Conservation (phyloP, 192 early-diverging fungal species). For the Backusella sp. region DNA sequence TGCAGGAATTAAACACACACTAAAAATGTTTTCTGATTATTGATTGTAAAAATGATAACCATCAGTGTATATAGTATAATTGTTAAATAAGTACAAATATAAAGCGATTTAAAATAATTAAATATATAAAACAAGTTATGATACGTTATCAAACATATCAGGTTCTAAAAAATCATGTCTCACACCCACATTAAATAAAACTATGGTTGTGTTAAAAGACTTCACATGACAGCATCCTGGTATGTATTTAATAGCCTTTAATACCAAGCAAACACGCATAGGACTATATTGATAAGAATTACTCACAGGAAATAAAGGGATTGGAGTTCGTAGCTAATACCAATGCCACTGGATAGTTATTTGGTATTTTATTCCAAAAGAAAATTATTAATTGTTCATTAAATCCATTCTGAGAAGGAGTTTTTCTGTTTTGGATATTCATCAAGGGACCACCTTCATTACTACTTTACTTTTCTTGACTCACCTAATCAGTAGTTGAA, state of each 20-base stretch:
- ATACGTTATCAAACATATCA: background rate
- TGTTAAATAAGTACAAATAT: background rate
- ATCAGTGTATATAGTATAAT: background rate
- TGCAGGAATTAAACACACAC: background rate
- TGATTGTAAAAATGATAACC: background rate
- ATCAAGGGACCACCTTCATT: too few relatives aligned
- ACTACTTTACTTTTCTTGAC: background rate
- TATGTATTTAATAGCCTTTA: background rate
- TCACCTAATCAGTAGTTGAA: background rate
- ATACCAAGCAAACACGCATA: background rate
- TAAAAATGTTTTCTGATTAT: background rate
- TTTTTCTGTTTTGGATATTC: too few relatives aligned
- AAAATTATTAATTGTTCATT: too few relatives aligned
- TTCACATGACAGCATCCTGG: background rate
- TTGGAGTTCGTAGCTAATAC: too few relatives aligned
- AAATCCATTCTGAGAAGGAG: too few relatives aligned
- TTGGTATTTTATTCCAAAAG: too few relatives aligned
- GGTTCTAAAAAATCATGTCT: background rate
- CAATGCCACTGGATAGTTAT: too few relatives aligned
- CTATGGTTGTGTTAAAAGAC: background rate
- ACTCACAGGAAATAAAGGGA: too few relatives aligned
- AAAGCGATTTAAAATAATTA: background rate
- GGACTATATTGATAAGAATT: too few relatives aligned
- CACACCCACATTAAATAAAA: background rate
- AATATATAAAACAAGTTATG: background rate